Evolutionary conservation across 108 stramenopile genomes (phyloP).

Genomic region (Aurantiochytrium sp.): DNA sequence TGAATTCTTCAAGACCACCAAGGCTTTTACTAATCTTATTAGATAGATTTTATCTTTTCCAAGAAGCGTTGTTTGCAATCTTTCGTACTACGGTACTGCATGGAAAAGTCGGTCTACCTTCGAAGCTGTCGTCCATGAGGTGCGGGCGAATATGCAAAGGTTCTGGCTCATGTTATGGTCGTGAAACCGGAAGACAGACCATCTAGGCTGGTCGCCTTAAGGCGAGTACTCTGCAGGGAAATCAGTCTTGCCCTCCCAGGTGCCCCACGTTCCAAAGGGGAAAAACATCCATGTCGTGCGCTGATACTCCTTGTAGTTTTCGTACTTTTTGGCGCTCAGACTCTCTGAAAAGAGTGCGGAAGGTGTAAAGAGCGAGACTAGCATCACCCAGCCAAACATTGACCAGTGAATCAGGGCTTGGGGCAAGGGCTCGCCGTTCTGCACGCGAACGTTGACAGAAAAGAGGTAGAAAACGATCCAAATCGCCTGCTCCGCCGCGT

Average conservation of each 20-base stretch:
- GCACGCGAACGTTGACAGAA: neutral
- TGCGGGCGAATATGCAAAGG: too few relatives aligned
- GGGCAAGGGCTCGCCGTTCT: neutral
- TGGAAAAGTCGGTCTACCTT: too few relatives aligned
- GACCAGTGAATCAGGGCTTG: neutral
- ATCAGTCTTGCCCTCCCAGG: neutral
- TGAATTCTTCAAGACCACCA: too few relatives aligned
- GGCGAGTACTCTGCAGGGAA: neutral
- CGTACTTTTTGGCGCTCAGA: neutral
- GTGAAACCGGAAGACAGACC: too few relatives aligned
- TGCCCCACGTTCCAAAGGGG: neutral
- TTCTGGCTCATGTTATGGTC: too few relatives aligned
- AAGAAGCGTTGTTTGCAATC: too few relatives aligned
- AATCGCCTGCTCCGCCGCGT: neutral
- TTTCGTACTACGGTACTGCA: too few relatives aligned
- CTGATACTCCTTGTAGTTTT: neutral
- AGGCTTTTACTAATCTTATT: too few relatives aligned
- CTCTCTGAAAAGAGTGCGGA: neutral
- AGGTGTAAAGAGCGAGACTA: neutral
- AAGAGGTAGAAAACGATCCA: neutral
- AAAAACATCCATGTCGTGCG: neutral
- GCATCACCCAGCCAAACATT: neutral
- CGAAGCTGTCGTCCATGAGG: too few relatives aligned
- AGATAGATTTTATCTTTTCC: too few relatives aligned
- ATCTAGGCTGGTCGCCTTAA: too few relatives aligned